Percentiles rank a stretch among this genome's conserved stretches.
Conservation (phyloP, 257 asterid genomes). For the Primulina tabacum region DNA sequence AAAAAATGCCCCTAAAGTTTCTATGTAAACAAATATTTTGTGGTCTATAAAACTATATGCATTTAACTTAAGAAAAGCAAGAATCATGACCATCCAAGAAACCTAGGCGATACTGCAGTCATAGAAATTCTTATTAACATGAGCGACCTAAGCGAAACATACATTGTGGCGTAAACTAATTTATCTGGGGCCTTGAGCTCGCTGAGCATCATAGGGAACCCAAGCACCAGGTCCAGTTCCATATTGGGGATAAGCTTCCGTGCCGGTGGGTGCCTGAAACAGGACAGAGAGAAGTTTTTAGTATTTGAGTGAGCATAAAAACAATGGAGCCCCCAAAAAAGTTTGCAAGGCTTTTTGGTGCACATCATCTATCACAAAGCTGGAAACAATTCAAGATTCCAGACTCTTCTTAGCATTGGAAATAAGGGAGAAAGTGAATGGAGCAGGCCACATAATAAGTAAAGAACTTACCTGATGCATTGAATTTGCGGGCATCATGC, state of each 20-base stretch:
- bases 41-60: background rate
- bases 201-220: conserved; percentile 65
- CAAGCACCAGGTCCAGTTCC: conserved; percentile 72
- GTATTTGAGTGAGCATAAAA: background rate
- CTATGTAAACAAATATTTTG: background rate
- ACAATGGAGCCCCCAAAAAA: background rate
- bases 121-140: conserved; percentile 21
- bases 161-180: conserved; percentile 29
- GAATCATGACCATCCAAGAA: background rate
- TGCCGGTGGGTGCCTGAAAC: conserved; percentile 62
- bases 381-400: background rate
- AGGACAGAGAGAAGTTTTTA: conserved; percentile 20
- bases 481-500: conserved; percentile 56
- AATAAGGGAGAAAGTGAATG: background rate
- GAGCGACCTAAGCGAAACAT: conserved; percentile 27
- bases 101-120: background rate
- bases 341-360: background rate
- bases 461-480: conserved; percentile 54
- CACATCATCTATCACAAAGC: background rate
- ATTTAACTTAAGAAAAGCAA: background rate
- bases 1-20: background rate
- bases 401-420: background rate
- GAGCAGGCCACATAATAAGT: background rate
- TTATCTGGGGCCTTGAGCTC: conserved; percentile 56
- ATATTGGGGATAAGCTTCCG: conserved; percentile 77